Base-by-base conservation (phyloP, 2,329 filamentous ascomycete genomes). In the Diaporthe vaccinii region DNA sequence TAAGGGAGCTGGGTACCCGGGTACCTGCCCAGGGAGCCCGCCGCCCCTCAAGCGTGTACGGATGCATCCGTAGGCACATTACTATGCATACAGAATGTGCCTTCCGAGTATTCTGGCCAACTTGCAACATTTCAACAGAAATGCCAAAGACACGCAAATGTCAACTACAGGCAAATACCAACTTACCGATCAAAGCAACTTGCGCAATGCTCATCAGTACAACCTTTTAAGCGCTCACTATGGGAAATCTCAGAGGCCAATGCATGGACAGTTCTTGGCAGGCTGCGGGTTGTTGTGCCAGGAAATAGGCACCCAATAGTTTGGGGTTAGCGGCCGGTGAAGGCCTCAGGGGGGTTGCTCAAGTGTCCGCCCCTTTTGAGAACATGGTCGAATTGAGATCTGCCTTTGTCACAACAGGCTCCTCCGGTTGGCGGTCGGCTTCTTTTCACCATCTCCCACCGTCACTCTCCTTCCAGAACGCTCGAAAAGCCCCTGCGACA, bases 281-380 rank as follows among this genome's bases (percentile, higher is more conserved):
- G 34, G 46, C 46, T 41, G 34, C 49, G 9, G 65, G 34, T 41
- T 25, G 65, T n/a, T 1, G 46, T 69, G 46, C 22, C 65, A 69
- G 46, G 49, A 69, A 69, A 69, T 69, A 46, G 65, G 65, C 65
- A 69, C 36, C 65, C 65, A 41, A 28, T 69, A 36, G 34, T 61
- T 69, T 69, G 34, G 65, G 65, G 65, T 69, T 69, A 69, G 65
- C 49, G 65, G 49, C 65, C 25, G 49, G 65, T 69, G 49, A 69
- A 39, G 49, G 65, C 65, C 65, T 69, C 65, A 69, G 65, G 65
- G 65, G 65, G 34, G 65, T 55, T 41, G 34, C 65, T 49, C 34
- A 55, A 41, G 65, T 69, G 65, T 31, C 65, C 34, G 65, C 65
- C 65, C 65, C 65, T 69, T 69, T 69, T 55, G 65, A 69, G 46